Percentiles rank a stretch among this genome's conserved stretches.
Conservation (phyloP, 1,284 basidiomycete genomes). For the Pterulicium gracile region DNA sequence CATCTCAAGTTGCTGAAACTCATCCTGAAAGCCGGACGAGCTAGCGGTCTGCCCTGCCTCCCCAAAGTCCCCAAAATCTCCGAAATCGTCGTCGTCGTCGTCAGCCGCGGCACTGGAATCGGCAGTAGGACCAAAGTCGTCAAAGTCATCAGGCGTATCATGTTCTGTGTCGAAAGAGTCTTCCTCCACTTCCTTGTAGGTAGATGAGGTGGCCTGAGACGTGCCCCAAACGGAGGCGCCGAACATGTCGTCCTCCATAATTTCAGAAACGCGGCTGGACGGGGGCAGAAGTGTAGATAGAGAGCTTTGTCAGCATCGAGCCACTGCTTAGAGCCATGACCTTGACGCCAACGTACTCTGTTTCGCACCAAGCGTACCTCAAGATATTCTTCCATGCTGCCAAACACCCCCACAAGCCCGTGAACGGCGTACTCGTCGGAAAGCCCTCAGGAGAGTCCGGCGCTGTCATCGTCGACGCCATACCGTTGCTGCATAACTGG, state of each 20-base stretch:
- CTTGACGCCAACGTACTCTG: constrained; percentile 24
- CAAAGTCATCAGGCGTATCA: constrained; percentile 40
- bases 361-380: constrained; percentile 47
- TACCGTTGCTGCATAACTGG: constrained; percentile 75
- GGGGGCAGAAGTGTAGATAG: neutral
- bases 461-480: constrained; percentile 44
- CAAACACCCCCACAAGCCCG: constrained; percentile 57
- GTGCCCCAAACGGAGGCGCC: constrained; percentile 62
- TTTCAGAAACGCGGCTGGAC: neutral
- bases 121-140: constrained; percentile 29
- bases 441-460: constrained; percentile 17
- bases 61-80: constrained; percentile 81
- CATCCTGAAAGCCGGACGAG: constrained; percentile 27
- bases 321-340: neutral
- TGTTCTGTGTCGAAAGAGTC: constrained; percentile 16
- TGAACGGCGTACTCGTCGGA: constrained; percentile 61
- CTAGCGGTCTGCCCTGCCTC: constrained; percentile 39
- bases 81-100: constrained; percentile 61
- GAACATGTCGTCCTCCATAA: constrained; percentile 66
- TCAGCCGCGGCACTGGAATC: constrained; percentile 56
- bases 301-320: neutral
- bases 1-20: constrained; percentile 27
- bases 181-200: too few relatives aligned
- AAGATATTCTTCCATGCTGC: constrained; percentile 64
- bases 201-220: constrained; percentile 14